Percentiles rank a stretch among this genome's conserved stretches.
Evolutionary conservation across 768 basidiomycete genomes (phyloP).

Genomic region (Tricholomella constricta): DNA sequence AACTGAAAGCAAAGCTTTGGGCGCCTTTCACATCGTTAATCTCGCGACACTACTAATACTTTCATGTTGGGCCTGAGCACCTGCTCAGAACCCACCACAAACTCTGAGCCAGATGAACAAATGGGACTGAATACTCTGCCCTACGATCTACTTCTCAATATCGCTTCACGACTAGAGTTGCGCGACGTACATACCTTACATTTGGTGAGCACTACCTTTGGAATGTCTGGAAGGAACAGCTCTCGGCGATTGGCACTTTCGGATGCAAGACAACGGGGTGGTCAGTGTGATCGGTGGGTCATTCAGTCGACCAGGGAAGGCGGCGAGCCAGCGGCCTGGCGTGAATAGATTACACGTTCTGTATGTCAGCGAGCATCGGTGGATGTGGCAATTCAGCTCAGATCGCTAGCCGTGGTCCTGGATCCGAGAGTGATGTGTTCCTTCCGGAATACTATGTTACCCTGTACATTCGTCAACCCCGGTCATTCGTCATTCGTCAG

Average conservation of each 20-base stretch:
- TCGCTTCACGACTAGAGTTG: conserved; percentile 62
- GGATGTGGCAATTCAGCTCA: too few species aligned
- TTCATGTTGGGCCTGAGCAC: conserved; percentile 11
- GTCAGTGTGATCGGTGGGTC: background rate
- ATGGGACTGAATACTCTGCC: conserved; percentile 50
- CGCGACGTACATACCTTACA: conserved; percentile 63
- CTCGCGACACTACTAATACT: conserved; percentile 15
- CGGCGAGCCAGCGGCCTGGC: too few species aligned
- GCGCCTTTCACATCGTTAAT: background rate
- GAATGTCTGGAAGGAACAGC: background rate
- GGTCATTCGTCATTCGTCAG: too few species aligned
- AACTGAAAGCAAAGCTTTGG: background rate
- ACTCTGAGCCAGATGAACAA: conserved; percentile 22
- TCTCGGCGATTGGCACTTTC: background rate
- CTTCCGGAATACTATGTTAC: conserved; percentile 2
- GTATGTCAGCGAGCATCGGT: too few species aligned
- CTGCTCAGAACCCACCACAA: conserved; percentile 13
- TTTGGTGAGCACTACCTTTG: conserved; percentile 44
- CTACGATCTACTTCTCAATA: conserved; percentile 71
- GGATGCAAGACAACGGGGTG: background rate
- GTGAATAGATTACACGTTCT: too few species aligned
- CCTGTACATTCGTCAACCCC: too few species aligned
- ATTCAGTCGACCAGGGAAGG: background rate
- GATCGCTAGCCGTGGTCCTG: too few species aligned
- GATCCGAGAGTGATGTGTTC: background rate